Conservation (phyloP, 2,329 filamentous ascomycete genomes). For the Fusarium sp. region DNA sequence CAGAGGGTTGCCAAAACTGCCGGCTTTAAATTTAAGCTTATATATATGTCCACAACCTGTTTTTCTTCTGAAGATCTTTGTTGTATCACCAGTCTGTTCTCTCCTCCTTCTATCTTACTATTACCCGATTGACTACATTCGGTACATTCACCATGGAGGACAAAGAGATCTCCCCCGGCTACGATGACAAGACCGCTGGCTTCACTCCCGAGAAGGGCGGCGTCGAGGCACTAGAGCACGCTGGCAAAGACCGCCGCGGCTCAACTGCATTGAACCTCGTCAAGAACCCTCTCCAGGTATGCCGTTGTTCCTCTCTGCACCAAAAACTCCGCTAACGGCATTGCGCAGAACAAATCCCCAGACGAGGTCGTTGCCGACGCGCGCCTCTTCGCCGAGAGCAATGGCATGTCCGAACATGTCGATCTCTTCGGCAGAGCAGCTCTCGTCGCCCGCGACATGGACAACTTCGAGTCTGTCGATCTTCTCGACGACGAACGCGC, state of each 20-base stretch:
- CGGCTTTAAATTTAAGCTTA: constrained; percentile 37
- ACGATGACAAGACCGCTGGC: constrained; percentile 19
- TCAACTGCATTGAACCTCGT: constrained; percentile 23
- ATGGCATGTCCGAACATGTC: constrained; percentile 33
- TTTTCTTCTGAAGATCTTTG: neutral
- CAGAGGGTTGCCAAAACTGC: constrained; percentile 19
- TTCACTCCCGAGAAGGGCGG: constrained; percentile 18
- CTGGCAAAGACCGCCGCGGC: constrained; percentile 10
- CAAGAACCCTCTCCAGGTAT: constrained; percentile 25
- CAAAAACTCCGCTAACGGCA: rapidly evolving
- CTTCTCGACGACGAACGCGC: constrained; percentile 47
- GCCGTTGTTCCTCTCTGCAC: rapidly evolving
- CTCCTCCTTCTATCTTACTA: neutral
- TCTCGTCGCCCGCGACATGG: constrained; percentile 20
- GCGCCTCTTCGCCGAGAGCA: constrained; percentile 10
- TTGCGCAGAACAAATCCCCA: neutral
- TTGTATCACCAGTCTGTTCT: constrained; percentile 8
- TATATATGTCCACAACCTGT: constrained; percentile 15
- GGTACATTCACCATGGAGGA: constrained; percentile 18
- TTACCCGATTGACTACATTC: neutral
- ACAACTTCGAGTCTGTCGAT: constrained; percentile 7
- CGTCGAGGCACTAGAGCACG: constrained; percentile 23
- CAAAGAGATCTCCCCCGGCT: constrained; percentile 25
- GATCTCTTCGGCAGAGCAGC: constrained; percentile 28
- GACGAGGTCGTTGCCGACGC: constrained; percentile 19